Evolutionary conservation across 2,329 filamentous ascomycete species (phyloP).

Genomic region (Aschersonia sp.): DNA sequence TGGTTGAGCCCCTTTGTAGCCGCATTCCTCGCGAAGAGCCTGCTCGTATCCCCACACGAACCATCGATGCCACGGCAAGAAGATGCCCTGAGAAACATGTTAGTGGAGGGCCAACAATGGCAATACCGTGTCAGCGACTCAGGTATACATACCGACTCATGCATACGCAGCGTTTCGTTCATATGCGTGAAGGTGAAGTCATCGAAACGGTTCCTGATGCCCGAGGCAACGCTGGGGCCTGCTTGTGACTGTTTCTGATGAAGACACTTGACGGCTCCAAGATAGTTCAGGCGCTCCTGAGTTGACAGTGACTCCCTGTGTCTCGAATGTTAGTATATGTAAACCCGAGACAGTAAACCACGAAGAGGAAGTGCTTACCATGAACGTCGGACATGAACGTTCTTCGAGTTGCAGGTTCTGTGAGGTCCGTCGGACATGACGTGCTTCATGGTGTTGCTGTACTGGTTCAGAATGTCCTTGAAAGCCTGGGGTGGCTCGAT

Average conservation of each 20-base stretch:
- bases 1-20: slow-evolving; percentile 13
- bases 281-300: slow-evolving; percentile 1
- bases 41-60: slow-evolving; percentile 23
- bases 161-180: background rate
- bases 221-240: background rate
- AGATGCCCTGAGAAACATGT: background rate
- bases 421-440: background rate
- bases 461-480: slow-evolving; percentile 6
- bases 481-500: slow-evolving; percentile 3
- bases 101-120: background rate
- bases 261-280: slow-evolving; percentile 5
- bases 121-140: background rate
- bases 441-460: background rate
- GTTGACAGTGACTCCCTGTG: background rate
- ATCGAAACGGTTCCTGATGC: slow-evolving; percentile 3
- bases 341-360: too few species aligned
- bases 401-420: background rate
- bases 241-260: background rate
- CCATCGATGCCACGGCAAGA: slow-evolving; percentile 23
- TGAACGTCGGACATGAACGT: slow-evolving; percentile 1
- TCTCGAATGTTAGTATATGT: background rate
- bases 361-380: background rate
- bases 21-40: slow-evolving; percentile 24
- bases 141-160: background rate
- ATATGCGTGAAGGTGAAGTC: slow-evolving; percentile 4